Conservation (phyloP, 306 rosid species). For the Alnus glutinosa region DNA sequence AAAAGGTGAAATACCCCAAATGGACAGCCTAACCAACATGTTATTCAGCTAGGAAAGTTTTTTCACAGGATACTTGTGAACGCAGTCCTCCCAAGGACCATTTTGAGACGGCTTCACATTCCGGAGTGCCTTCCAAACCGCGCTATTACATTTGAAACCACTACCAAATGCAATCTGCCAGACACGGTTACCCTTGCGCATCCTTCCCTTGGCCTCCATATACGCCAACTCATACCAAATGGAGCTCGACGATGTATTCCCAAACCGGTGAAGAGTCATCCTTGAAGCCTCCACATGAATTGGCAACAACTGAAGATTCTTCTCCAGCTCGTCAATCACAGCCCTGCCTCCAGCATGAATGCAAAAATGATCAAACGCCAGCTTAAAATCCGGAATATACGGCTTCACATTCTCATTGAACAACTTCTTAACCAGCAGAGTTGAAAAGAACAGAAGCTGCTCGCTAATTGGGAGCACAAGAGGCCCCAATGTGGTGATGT, state of each 20-base stretch:
- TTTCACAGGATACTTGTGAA: constrained; percentile 65
- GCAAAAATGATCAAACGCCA: constrained; percentile 81
- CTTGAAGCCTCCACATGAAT: constrained; percentile 80
- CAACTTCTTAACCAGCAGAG: constrained; percentile 57
- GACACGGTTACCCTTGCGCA: constrained; percentile 62
- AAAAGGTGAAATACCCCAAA: constrained; percentile 28
- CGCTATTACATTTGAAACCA: constrained; percentile 83
- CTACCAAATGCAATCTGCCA: constrained; percentile 95
- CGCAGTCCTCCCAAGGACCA: constrained; percentile 83
- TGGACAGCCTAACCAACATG: constrained; percentile 26
- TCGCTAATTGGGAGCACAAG: constrained; percentile 79
- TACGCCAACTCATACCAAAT: constrained; percentile 82
- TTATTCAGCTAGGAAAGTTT: constrained; percentile 37
- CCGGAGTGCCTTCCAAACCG: constrained; percentile 72
- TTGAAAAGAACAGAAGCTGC: constrained; percentile 68
- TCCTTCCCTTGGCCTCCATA: constrained; percentile 69
- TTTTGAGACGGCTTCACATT: constrained; percentile 57
- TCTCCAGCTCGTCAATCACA: constrained; percentile 83
- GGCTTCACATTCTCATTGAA: constrained; percentile 55
- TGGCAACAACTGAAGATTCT: constrained; percentile 62
- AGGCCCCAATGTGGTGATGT: constrained; percentile 75
- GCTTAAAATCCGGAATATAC: constrained; percentile 74
- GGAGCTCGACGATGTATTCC: constrained; percentile 84
- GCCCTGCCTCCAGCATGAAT: constrained; percentile 83
- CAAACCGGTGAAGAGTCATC: constrained; percentile 78